A percentile compares a stretch with the other conserved stretches of the same genome.
These are phyloP conservation scores for Pseudogymnoascus pannorum DNA, from an alignment of 2,329 filamentous ascomycete species.

Conservation along the genomic window DNA sequence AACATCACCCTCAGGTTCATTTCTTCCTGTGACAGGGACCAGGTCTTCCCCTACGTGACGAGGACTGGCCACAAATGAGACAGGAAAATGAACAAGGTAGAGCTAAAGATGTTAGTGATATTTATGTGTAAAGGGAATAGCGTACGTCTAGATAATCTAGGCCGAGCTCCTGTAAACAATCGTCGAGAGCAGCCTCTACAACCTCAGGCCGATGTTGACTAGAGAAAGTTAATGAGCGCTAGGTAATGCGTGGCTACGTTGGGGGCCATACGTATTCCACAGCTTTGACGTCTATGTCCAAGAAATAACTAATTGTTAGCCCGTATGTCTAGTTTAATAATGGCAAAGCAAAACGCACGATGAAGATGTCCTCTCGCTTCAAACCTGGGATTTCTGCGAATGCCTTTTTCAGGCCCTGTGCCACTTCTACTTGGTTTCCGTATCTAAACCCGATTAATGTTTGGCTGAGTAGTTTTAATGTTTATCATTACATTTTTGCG, in stretches of 20 bases:
- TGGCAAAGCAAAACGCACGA: conserved; percentile 25
- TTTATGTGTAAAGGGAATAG: neutral
- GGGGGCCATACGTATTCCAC: conserved; percentile 40
- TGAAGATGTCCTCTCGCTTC: conserved; percentile 48
- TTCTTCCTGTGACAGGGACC: conserved; percentile 38
- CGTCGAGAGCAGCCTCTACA: conserved; percentile 48
- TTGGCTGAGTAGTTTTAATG: conserved; percentile 28
- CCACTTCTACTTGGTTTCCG: conserved; percentile 57
- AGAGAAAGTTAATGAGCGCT: neutral
- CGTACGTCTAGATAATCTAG: conserved; percentile 50
- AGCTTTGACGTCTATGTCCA: conserved; percentile 54
- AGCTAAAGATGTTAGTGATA: conserved; percentile 31
- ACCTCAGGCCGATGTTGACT: conserved; percentile 53
- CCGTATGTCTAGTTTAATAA: neutral
- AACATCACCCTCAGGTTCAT: conserved; percentile 28
- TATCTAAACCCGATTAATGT: conserved; percentile 37
- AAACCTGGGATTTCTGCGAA: conserved; percentile 40
- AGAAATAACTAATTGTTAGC: neutral
- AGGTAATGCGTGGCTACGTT: neutral
- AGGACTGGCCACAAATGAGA: conserved; percentile 31
- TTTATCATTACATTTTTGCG: conserved; percentile 10
- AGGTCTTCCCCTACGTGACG: conserved; percentile 31
- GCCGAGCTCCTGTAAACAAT: conserved; percentile 47
- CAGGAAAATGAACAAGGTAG: conserved; percentile 59
- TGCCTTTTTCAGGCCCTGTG: conserved; percentile 44